Conservation (phyloP, 2,329 filamentous ascomycete genomes). For the Pseudofabraea citricarpa region DNA sequence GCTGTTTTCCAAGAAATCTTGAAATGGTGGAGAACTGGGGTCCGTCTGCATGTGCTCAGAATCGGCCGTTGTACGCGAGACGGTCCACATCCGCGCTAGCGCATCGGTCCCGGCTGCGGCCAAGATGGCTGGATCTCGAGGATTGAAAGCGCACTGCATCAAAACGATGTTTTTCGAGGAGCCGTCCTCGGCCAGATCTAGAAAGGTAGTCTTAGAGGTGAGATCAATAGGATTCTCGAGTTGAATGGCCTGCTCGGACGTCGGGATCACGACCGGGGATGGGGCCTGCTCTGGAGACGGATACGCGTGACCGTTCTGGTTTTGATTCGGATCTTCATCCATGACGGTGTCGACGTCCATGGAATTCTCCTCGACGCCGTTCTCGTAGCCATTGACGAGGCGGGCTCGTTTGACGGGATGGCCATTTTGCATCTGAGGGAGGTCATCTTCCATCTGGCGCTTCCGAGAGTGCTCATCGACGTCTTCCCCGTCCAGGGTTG, state of each 20-base stretch:
- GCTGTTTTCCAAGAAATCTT: slow-evolving; percentile 49
- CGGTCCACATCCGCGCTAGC: slow-evolving; percentile 64
- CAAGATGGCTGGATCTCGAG: slow-evolving; percentile 58
- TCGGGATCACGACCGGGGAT: slow-evolving; percentile 48
- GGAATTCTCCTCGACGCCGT: slow-evolving; percentile 48
- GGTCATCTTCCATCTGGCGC: slow-evolving; percentile 24
- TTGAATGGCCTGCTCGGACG: slow-evolving; percentile 59
- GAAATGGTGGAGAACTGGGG: slow-evolving; percentile 25
- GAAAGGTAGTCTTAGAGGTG: slow-evolving; percentile 53
- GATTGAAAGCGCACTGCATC: slow-evolving; percentile 67
- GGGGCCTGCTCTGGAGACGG: slow-evolving; percentile 52
- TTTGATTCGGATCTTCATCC: slow-evolving; percentile 45
- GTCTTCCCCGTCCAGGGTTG: slow-evolving; percentile 21
- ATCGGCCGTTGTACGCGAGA: slow-evolving; percentile 47
- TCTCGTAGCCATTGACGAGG: slow-evolving; percentile 59
- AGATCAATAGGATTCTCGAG: slow-evolving; percentile 60
- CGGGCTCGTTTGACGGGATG: slow-evolving; percentile 53
- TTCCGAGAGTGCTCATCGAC: slow-evolving; percentile 24
- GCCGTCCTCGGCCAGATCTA: slow-evolving; percentile 42
- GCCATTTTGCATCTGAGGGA: slow-evolving; percentile 44
- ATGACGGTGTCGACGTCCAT: no score
- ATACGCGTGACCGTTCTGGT: slow-evolving; percentile 53
- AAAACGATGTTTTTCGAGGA: slow-evolving; percentile 50
- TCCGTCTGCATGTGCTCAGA: slow-evolving; percentile 28
- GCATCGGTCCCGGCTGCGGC: slow-evolving; percentile 65